phyloP scores from a whole-genome alignment of 495 filamentous ascomycete genomes.

The Hypomontagnella submonticulosa region DNA sequence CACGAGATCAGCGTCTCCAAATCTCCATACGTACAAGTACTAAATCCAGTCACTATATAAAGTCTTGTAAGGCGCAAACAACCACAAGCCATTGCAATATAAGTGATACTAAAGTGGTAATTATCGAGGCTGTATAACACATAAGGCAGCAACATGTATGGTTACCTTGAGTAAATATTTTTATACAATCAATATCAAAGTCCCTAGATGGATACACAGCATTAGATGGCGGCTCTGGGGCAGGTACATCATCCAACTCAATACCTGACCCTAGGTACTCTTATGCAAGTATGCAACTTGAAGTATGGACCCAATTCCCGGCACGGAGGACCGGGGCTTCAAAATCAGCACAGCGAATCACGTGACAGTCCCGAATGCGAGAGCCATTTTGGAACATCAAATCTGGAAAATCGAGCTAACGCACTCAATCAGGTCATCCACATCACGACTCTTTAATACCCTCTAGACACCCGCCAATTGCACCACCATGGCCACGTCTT shows the following conservation, averaged over 20 bases:
- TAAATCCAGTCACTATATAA: too few species aligned
- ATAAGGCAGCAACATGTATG: background rate
- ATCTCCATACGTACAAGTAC: too few species aligned
- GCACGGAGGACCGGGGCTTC: background rate
- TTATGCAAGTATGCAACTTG: background rate
- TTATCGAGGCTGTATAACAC: background rate
- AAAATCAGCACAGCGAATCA: conserved; percentile 24
- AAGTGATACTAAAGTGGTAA: too few species aligned
- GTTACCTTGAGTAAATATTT: background rate
- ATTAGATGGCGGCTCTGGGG: conserved; percentile 19
- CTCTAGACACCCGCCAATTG: conserved; percentile 20
- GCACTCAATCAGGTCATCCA: conserved; percentile 9
- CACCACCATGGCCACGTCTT: conserved; percentile 70
- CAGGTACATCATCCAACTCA: conserved; percentile 19
- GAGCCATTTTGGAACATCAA: conserved; percentile 43
- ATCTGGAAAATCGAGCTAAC: conserved; percentile 30
- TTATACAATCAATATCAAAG: background rate
- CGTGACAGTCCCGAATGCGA: conserved; percentile 38
- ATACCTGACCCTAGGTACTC: conserved; percentile 5
- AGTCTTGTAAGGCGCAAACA: too few species aligned
- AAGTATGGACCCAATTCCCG: too few species aligned
- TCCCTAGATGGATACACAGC: conserved; percentile 16
- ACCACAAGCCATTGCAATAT: too few species aligned
- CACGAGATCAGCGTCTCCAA: conserved; percentile 7
- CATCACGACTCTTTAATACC: conserved; percentile 32